phyloP scores from a whole-genome alignment of 495 filamentous ascomycete species.

The Penicillium herquei region DNA sequence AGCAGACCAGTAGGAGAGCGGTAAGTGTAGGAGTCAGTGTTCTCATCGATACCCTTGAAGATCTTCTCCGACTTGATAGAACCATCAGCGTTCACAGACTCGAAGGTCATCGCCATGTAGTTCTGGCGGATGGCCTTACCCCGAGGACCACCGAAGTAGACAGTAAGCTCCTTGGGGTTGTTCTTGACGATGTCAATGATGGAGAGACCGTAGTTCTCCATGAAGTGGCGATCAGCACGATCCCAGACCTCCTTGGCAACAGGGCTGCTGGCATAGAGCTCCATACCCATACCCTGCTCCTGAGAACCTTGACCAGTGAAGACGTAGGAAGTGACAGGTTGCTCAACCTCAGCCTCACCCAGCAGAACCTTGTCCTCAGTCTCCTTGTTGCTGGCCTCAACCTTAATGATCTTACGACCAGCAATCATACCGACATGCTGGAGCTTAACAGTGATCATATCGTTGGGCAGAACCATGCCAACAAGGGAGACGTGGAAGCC shows the following conservation, averaged over 20 bases:
- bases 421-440: slow-evolving; percentile 97
- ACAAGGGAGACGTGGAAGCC: slow-evolving; percentile 94
- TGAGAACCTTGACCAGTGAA: slow-evolving; percentile 98
- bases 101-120: slow-evolving; percentile 99
- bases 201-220: slow-evolving; percentile 97
- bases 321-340: slow-evolving; percentile 95
- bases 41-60: slow-evolving; percentile 94
- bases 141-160: slow-evolving; percentile 94
- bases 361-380: slow-evolving; percentile 92
- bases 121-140: slow-evolving; percentile 97
- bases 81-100: slow-evolving; percentile 88
- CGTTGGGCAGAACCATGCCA: slow-evolving; percentile 97
- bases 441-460: slow-evolving; percentile 87
- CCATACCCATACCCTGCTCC: slow-evolving; percentile 99
- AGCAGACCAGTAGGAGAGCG: slow-evolving; percentile 92
- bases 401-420: slow-evolving; percentile 98
- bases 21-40: slow-evolving; percentile 93
- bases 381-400: slow-evolving; percentile 90
- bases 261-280: slow-evolving; percentile 85
- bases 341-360: slow-evolving; percentile 96
- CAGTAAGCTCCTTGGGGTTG: slow-evolving; percentile 97
- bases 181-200: slow-evolving; percentile 99
- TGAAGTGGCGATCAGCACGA: slow-evolving; percentile 93
- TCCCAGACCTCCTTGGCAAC: slow-evolving; percentile 99
- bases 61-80: slow-evolving; percentile 97